These are phyloP conservation scores for Elaeagnus macrophylla DNA, from an alignment of 306 rosid species.

Conservation along the genomic window DNA sequence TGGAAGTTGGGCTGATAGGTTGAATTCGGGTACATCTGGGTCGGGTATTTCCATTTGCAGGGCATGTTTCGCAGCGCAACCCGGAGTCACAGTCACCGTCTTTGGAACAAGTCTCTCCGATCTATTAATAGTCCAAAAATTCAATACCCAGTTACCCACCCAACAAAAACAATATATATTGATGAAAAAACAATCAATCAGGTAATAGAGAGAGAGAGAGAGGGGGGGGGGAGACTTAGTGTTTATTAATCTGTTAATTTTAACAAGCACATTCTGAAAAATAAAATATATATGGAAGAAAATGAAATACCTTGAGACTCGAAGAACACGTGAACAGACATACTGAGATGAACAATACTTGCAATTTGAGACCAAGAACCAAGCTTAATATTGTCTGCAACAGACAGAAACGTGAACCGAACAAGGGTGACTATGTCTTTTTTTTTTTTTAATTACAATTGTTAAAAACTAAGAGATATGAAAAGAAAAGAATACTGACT, in stretches of 20 bases:
- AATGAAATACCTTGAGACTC: no score
- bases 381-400: no score
- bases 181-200: background rate
- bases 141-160: background rate
- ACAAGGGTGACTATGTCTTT: no score
- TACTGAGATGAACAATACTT: no score
- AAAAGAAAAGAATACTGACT: no score
- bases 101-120: constrained; percentile 86
- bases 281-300: background rate
- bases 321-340: no score
- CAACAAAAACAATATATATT: background rate
- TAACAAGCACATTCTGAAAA: background rate
- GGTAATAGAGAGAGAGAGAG: no score
- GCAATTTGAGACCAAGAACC: no score
- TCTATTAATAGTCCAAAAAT: constrained; percentile 33
- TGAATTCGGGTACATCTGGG: constrained; percentile 72
- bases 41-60: constrained; percentile 80
- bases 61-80: constrained; percentile 58
- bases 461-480: no score
- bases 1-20: constrained; percentile 49
- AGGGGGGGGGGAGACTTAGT: no score
- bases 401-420: no score
- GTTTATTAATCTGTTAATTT: background rate
- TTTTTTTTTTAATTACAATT: no score
- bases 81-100: constrained; percentile 56